Percentiles rank a stretch among this genome's conserved stretches.
Evolutionary conservation across 1,284 basidiomycete species (phyloP).

Genomic region (Pterula multifida): DNA sequence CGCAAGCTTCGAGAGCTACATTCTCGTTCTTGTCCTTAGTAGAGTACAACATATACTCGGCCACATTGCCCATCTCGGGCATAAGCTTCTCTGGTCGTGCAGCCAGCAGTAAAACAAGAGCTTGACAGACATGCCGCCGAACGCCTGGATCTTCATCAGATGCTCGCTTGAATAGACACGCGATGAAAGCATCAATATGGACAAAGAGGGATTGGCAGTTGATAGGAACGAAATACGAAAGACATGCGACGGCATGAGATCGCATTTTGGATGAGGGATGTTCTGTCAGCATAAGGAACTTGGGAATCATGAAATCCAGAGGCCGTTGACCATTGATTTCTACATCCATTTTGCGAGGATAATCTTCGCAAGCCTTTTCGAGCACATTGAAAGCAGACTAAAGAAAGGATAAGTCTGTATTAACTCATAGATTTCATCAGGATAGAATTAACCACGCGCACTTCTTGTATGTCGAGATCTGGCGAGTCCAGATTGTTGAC

Average conservation of each 20-base stretch:
- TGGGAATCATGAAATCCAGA: conserved; percentile 90
- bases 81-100: conserved; percentile 92
- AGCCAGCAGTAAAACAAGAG: conserved; percentile 86
- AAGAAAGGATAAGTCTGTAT: conserved; percentile 5
- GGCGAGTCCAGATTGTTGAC: conserved; percentile 67
- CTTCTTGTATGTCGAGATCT: conserved; percentile 73
- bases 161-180: conserved; percentile 88
- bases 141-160: conserved; percentile 90
- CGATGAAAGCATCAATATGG: conserved; percentile 90
- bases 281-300: conserved; percentile 80
- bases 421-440: not conserved
- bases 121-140: conserved; percentile 92
- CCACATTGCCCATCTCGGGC: conserved; percentile 91
- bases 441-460: conserved; percentile 30
- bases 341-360: conserved; percentile 90
- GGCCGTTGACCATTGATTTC: conserved; percentile 81
- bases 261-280: conserved; percentile 84
- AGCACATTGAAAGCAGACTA: conserved; percentile 92
- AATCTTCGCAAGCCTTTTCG: conserved; percentile 95
- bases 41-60: conserved; percentile 98
- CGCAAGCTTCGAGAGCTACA: conserved; percentile 93
- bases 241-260: conserved; percentile 85
- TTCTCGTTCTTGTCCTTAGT: conserved; percentile 94
- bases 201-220: conserved; percentile 74
- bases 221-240: conserved; percentile 88